phyloP scores from a whole-genome alignment of 441 rosid genomes.

The Geranium incanum region DNA sequence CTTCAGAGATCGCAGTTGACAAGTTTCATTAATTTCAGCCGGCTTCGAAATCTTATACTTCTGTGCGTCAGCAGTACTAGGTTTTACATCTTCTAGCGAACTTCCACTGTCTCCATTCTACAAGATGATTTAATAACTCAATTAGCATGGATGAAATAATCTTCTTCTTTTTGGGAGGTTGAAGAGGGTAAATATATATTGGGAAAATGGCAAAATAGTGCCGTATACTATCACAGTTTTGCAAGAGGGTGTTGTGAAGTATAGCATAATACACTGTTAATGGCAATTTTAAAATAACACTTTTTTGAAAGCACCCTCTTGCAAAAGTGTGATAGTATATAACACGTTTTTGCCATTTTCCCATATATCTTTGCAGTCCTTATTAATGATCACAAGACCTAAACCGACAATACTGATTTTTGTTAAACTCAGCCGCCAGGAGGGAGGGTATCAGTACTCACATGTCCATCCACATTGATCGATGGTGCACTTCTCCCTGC shows the following conservation, averaged over 20 bases:
- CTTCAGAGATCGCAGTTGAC: slow-evolving; percentile 69
- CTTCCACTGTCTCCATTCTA: slow-evolving; percentile 51
- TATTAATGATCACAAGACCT: neutral
- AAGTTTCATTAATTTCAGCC: slow-evolving; percentile 66
- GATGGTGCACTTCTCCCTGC: slow-evolving; percentile 45
- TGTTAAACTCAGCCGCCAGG: neutral
- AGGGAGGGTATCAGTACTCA: slow-evolving; percentile 21
- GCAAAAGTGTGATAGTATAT: no score
- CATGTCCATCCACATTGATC: slow-evolving; percentile 52
- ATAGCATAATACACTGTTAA: no score
- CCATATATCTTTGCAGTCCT: neutral
- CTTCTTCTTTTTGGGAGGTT: neutral
- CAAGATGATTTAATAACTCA: slow-evolving; percentile 15
- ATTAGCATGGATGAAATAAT: neutral
- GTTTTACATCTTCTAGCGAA: slow-evolving; percentile 50
- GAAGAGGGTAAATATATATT: neutral
- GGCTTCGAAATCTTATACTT: slow-evolving; percentile 66
- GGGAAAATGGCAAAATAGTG: no score
- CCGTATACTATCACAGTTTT: no score
- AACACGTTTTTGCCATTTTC: no score
- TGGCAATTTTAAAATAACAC: no score
- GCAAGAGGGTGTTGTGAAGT: no score
- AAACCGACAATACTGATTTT: neutral
- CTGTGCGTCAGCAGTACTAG: slow-evolving; percentile 57
- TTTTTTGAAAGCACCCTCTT: no score